Evolutionary conservation across 805 yeast species (phyloP), one percentile per base, ranked within the genome.

Genomic region (Metschnikowia lunata): DNA sequence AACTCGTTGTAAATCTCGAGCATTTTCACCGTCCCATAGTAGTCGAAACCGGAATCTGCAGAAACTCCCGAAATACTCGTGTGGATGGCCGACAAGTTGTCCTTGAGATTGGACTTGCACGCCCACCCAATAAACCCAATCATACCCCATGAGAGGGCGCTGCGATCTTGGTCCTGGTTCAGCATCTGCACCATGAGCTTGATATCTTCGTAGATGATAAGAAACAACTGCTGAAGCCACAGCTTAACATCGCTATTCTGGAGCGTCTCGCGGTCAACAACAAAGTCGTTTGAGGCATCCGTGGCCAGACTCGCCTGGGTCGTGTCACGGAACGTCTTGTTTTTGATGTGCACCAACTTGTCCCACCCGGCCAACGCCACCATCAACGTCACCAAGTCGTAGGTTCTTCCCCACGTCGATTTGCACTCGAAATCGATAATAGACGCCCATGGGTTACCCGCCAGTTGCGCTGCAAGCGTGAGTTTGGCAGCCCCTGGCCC

Each of bases 341-440:
- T 79, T 46, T 96, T 78, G 32, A 82, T 57, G 45, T 71, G 69
- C 51, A 90, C 71, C 30, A 88, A 62, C 30, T 75, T 78, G 53
- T 87, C 88, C 99, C 99, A 91, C 4, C 97, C 97, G 34, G 82
- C 69, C 23, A 73, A 65, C 14, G 82, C 75, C 3, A 82, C 79
- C 51, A 93, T 75, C 8, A 79, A 70, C 5, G 95, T 80, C 45
- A 91, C 63, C 44, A 89, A 63, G 35, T 82, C 83, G 60, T 88
- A 91, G 8, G 65, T 56, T 36, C 71, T 58, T 8, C 75, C 75
- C 73, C 74, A 69, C 2, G 72, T 65, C 1, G 72, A 67, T 28
- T 55, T 60, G 31, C 55, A 55, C 37, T 55, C 56, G 44, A 67
- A 68, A 40, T 67, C 72, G 9, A 66, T 38, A 8, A 67, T 53